Evolutionary conservation across 352 stramenopile species (phyloP), one percentile per base, ranked within the genome.

Genomic region (Globisporangium ultimum): DNA sequence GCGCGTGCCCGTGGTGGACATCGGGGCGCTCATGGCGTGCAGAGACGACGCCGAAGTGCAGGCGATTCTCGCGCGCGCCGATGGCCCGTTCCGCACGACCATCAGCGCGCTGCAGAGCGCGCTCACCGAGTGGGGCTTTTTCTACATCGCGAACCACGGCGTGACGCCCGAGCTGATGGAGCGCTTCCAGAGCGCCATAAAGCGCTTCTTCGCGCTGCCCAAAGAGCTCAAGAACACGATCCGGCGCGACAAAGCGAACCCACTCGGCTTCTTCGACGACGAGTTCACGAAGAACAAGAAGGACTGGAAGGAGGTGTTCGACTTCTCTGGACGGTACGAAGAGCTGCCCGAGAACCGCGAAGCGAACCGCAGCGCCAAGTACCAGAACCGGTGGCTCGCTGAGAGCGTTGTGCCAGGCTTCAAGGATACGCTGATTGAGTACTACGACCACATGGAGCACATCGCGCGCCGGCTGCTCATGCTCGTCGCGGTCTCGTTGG

Each of bases 241-340:
- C 47, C 88, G 63, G 7, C 95, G 89, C 62, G 80, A 18, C 54
- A 76, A 61, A 42, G 73, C 62, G 22, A 98, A 98, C 79, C 75
- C 89, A 36, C 76, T 88, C 53, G 94, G 94, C 15, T 98, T 88
- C 67, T 97, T 97, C 71, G 89, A 98, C 61, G 83, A 96, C 63
- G 94, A 98, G 63, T 70, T 98, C 34, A 98, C 94, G 41, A 98
- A 98, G 75, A 89, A 96, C 67, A 92, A 85, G 54, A 74, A 68
- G 22, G 94, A 98, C 72, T 97, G 88, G 88, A 98, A 98, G 52
- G 83, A 97, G 63, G 74, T 64, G 11, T 74, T 97, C 14, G 92
- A 97, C 77, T 78, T 80, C 48, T 63, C 67, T n/a, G 74, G 74
- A 1, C 67, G 18, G 1, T 61, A 78, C 12, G 73, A 86, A 13